Evolutionary conservation across 306 rosid species (phyloP), one percentile per base, ranked within the genome.

Genomic region (Quercus wislizeni): DNA sequence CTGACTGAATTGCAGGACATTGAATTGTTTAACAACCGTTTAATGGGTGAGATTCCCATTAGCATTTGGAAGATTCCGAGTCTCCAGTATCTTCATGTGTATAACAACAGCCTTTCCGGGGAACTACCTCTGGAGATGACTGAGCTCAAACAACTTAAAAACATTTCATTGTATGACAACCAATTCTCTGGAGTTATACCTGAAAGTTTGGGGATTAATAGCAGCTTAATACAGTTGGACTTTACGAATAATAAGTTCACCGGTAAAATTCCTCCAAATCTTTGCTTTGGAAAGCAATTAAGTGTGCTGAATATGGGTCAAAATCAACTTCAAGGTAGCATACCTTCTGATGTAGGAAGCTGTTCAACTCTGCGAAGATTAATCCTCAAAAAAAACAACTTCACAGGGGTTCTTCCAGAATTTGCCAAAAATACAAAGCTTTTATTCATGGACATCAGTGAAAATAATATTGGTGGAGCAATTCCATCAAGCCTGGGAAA

Each of bases 31-130:
- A 55, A 80, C 6, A 94, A 94, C 79, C 80, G 25, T 35, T 79
- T 94, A 76, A 84, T 69, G 0, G 99, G 99, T 30, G 90, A 91
- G 82, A 91, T 94, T 84, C 99, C 99, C 3, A 80, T 79, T 4
- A 85, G 91, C 64, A 74, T 94, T 14, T 94, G 99, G 99, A 94
- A 91, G 92, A 92, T 91, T 81, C 90, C 74, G 55, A 75, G 85
- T 68, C 97, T 94, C 54, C 43, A 86, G 83, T 30, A 85, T 56
- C 67, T 94, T 79, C 82, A 76, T 73, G 82, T 94, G 73, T 91
- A 92, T 73, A 82, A 85, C 25, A 94, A 94, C 52, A 87, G 77
- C 63, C 97, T 94, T 61, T 85, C 82, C 4, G 99, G 97, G 35
- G 90, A 91, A 41, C 80, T 94, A 1, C 97, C 97, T 74, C 23